Evolutionary conservation across 495 filamentous ascomycete genomes (phyloP).

Genomic region (Penicillium chermesinum): DNA sequence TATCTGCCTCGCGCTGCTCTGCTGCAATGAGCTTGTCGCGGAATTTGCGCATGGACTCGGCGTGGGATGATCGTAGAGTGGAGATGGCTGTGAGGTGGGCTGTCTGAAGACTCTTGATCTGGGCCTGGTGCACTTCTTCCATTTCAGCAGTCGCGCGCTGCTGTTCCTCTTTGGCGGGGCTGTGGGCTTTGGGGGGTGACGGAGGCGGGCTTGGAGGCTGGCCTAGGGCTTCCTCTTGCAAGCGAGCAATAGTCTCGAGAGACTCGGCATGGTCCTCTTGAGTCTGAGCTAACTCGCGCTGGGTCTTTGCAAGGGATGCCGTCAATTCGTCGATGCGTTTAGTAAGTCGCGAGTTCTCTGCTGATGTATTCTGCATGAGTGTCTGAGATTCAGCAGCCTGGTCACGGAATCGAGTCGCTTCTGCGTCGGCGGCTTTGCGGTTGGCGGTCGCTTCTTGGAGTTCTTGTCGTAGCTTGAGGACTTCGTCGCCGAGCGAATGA

Average conservation of each 20-base stretch:
- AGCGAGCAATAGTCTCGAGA: constrained; percentile 72
- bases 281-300: constrained; percentile 30
- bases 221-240: constrained; percentile 72
- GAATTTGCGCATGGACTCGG: constrained; percentile 38
- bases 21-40: constrained; percentile 35
- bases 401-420: constrained; percentile 30
- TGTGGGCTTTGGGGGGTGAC: constrained; percentile 19
- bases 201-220: constrained; percentile 29
- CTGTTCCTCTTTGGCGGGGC: constrained; percentile 6
- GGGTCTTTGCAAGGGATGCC: constrained; percentile 28
- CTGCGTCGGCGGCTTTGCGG: constrained; percentile 30
- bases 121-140: constrained; percentile 34
- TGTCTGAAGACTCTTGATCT: constrained; percentile 35
- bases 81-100: constrained; percentile 36
- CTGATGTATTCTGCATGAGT: constrained; percentile 42
- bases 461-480: constrained; percentile 28
- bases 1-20: constrained; percentile 40
- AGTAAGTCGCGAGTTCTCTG: constrained; percentile 41
- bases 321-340: constrained; percentile 31
- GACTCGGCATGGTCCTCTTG: constrained; percentile 34
- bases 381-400: constrained; percentile 39
- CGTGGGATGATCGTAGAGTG: constrained; percentile 39
- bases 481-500: constrained; percentile 24
- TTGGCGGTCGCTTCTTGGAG: constrained; percentile 20
- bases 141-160: constrained; percentile 15